phyloP scores from a whole-genome alignment of 305 asterid genomes.

The Petunia hybrid region DNA sequence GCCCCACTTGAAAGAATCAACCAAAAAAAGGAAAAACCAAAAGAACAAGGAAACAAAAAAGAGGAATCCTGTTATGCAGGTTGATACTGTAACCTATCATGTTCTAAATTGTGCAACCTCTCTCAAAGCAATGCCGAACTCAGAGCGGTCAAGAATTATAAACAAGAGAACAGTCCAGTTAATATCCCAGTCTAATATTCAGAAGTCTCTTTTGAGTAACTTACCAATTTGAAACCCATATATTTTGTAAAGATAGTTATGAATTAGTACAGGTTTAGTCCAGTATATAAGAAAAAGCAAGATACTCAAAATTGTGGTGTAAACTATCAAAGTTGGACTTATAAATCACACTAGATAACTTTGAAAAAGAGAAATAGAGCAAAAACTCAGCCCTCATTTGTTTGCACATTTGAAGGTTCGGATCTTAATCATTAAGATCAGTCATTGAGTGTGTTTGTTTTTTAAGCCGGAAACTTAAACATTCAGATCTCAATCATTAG shows the following conservation, averaged over 20 bases:
- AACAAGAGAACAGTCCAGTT: background rate
- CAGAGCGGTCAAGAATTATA: slow-evolving; percentile 10
- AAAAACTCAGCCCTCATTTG: background rate
- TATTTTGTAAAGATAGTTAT: background rate
- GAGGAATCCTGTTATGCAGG: background rate
- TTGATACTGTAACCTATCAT: background rate
- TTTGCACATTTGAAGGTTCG: too few species aligned
- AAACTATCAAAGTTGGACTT: slow-evolving; percentile 1
- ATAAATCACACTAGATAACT: background rate
- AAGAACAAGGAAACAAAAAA: slow-evolving; percentile 26
- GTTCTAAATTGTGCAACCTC: background rate
- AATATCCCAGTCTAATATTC: slow-evolving; percentile 18
- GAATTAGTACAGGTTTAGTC: background rate
- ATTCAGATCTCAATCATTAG: too few species aligned
- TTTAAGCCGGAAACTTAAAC: too few species aligned
- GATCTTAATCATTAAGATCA: too few species aligned
- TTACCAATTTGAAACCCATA: background rate
- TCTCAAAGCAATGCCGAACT: background rate
- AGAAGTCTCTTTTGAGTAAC: background rate
- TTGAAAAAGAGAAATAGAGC: slow-evolving; percentile 10
- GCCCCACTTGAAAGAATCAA: slow-evolving; percentile 27
- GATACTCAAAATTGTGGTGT: background rate
- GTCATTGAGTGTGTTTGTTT: too few species aligned
- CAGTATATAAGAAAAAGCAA: slow-evolving; percentile 11
- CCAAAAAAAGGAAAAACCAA: slow-evolving; percentile 28